A percentile compares a stretch with the other conserved stretches of the same genome.
Evolutionary conservation across 352 stramenopile species (phyloP).

Genomic region (Phytophthora vignae): DNA sequence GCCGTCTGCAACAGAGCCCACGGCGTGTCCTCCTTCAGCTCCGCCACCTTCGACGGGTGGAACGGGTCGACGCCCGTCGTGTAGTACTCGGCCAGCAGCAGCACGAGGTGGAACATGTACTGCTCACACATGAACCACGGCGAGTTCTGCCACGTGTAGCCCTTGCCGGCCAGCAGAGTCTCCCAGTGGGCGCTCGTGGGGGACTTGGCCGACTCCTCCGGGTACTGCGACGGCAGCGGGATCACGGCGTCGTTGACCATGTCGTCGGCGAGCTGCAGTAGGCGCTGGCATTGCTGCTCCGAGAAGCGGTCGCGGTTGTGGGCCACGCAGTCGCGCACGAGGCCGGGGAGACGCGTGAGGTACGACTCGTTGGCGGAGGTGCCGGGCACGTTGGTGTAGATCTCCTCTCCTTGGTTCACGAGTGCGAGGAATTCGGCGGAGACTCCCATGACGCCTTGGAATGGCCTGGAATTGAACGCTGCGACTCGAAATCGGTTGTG

Average conservation of each 20-base stretch:
- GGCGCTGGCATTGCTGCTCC: conserved; percentile 29
- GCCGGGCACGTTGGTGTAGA: conserved; percentile 45
- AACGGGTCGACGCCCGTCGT: conserved; percentile 62
- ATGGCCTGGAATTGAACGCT: too few species aligned
- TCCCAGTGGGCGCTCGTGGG: conserved; percentile 52
- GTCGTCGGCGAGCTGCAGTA: conserved; percentile 48
- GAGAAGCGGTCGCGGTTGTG: conserved; percentile 53
- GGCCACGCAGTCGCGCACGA: conserved; percentile 56
- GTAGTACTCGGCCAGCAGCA: conserved; percentile 65
- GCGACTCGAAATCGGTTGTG: conserved; percentile 10
- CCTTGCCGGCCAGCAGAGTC: conserved; percentile 39
- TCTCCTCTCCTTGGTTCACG: conserved; percentile 41
- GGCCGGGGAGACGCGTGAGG: conserved; percentile 54
- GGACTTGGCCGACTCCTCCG: conserved; percentile 35
- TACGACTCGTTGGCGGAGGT: conserved; percentile 66
- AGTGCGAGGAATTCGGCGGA: conserved; percentile 47
- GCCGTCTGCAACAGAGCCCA: conserved; percentile 63
- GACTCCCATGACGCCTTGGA: conserved; percentile 24
- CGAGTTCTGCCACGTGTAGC: conserved; percentile 62
- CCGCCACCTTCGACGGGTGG: conserved; percentile 54
- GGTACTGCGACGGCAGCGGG: conserved; percentile 46
- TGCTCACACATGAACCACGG: conserved; percentile 75
- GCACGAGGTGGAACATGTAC: conserved; percentile 73
- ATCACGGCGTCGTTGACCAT: conserved; percentile 51
- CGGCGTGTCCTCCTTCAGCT: conserved; percentile 49